Evolutionary conservation across 371 early-diverging fungal species (phyloP).

Genomic region (Smittium mucronatum): DNA sequence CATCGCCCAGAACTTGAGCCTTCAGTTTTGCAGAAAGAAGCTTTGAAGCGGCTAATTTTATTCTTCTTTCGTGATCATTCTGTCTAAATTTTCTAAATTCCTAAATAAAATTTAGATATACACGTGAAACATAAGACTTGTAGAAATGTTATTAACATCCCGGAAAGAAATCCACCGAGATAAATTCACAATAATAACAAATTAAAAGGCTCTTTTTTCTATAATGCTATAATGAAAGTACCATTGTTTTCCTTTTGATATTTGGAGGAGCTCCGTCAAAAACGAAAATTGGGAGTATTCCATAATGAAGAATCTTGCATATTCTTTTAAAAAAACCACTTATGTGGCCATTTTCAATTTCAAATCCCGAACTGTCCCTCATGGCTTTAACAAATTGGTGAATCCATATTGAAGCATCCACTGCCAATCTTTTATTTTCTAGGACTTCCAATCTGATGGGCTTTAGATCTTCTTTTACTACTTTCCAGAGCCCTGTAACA

Average conservation of each 20-base stretch:
- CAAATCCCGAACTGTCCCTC: slow-evolving; percentile 74
- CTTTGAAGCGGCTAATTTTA: slow-evolving; percentile 64
- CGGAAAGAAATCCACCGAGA: too few species aligned
- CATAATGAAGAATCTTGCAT: slow-evolving; percentile 83
- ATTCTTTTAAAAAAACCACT: slow-evolving; percentile 89
- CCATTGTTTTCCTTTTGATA: slow-evolving; percentile 67
- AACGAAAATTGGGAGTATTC: slow-evolving; percentile 87
- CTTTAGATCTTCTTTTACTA: slow-evolving; percentile 68
- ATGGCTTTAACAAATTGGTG: slow-evolving; percentile 90
- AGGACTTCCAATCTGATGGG: slow-evolving; percentile 67
- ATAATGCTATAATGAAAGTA: too few species aligned
- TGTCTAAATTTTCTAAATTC: slow-evolving; percentile 3
- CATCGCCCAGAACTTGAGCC: slow-evolving; percentile 17
- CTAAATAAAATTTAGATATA: slow-evolving; percentile 31
- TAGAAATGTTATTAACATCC: too few species aligned
- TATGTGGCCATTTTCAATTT: slow-evolving; percentile 67
- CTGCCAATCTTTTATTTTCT: slow-evolving; percentile 58
- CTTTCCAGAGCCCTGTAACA: slow-evolving; percentile 88
- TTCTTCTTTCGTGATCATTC: slow-evolving; percentile 15
- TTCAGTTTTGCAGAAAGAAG: slow-evolving; percentile 66
- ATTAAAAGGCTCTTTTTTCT: too few species aligned
- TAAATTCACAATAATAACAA: too few species aligned
- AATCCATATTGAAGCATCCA: slow-evolving; percentile 95
- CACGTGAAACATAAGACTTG: too few species aligned
- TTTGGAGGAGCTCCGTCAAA: slow-evolving; percentile 87